Evolutionary conservation across 2,329 filamentous ascomycete genomes (phyloP).

Genomic region (Lachnellula hyalina): DNA sequence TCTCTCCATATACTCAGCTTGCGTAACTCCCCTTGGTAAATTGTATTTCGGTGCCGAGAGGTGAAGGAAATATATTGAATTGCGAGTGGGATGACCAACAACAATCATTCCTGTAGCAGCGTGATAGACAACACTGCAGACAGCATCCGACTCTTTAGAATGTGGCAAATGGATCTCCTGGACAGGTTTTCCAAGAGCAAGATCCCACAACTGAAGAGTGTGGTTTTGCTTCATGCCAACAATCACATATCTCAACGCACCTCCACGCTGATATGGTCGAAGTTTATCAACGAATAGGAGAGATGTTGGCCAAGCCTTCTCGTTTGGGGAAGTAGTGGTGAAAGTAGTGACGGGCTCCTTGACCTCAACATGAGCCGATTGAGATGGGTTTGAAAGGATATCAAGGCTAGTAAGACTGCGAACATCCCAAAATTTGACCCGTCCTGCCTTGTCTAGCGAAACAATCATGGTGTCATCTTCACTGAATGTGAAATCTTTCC

Average conservation of each 20-base stretch:
- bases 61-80: slow-evolving; percentile 96
- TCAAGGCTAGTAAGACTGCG: slow-evolving; percentile 60
- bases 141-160: slow-evolving; percentile 92
- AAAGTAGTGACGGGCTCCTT: slow-evolving; percentile 83
- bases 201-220: slow-evolving; percentile 96
- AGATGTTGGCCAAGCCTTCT: slow-evolving; percentile 96
- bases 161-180: slow-evolving; percentile 97
- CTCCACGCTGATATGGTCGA: slow-evolving; percentile 83
- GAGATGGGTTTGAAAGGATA: slow-evolving; percentile 14
- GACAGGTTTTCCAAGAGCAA: slow-evolving; percentile 89
- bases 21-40: slow-evolving; percentile 68
- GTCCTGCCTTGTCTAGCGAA: slow-evolving; percentile 92
- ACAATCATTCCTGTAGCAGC: slow-evolving; percentile 87
- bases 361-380: slow-evolving; percentile 55
- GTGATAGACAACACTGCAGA: slow-evolving; percentile 95
- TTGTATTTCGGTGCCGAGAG: slow-evolving; percentile 92
- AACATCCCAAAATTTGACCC: slow-evolving; percentile 98
- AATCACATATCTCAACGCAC: slow-evolving; percentile 89
- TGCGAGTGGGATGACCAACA: slow-evolving; percentile 91
- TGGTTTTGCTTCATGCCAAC: slow-evolving; percentile 99
- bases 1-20: slow-evolving; percentile 81
- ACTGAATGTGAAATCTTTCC: slow-evolving; percentile 97
- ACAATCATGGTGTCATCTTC: slow-evolving; percentile 93
- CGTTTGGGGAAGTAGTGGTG: slow-evolving; percentile 76
- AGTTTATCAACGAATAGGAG: slow-evolving; percentile 95